A percentile compares a stretch with the other conserved stretches of the same genome.
Evolutionary conservation across 1,284 basidiomycete genomes (phyloP).

Genomic region (Porphyrellus sp.): DNA sequence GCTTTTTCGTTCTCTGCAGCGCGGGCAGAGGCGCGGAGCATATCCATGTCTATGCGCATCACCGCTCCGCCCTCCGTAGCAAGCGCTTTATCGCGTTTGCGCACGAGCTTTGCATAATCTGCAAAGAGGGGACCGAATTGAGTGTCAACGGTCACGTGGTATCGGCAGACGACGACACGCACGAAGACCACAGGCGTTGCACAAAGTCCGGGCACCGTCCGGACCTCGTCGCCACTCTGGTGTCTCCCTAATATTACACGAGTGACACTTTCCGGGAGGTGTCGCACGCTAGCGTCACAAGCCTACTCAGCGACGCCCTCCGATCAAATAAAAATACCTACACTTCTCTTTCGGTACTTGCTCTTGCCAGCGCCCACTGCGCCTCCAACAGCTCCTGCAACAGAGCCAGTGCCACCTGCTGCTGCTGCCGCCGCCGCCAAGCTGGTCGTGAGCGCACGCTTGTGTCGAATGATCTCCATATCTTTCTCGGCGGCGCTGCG

Average conservation of each 20-base stretch:
- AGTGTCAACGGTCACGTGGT: conserved; percentile 20
- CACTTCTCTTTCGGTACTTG: conserved; percentile 79
- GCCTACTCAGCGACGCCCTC: conserved; percentile 21
- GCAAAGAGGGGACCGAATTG: conserved; percentile 30
- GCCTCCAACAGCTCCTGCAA: conserved; percentile 27
- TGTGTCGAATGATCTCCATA: conserved; percentile 76
- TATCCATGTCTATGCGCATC: conserved; percentile 68
- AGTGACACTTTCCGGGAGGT: conserved; percentile 79
- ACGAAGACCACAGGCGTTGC: conserved; percentile 82
- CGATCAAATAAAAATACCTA: conserved; percentile 39
- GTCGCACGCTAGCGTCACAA: conserved; percentile 60
- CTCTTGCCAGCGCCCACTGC: conserved; percentile 45
- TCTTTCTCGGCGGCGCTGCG: conserved; percentile 70
- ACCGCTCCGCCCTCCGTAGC: conserved; percentile 47
- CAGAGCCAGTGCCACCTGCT: conserved; percentile 23
- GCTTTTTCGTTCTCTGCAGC: conserved; percentile 45
- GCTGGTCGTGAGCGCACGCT: conserved; percentile 62
- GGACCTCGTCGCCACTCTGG: conserved; percentile 82
- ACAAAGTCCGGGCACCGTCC: conserved; percentile 74
- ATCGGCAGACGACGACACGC: conserved; percentile 37
- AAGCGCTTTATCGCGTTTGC: conserved; percentile 62
- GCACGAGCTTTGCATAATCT: conserved; percentile 79
- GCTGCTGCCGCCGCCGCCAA: conserved; percentile 43
- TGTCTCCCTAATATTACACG: conserved; percentile 78
- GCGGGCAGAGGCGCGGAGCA: conserved; percentile 65